A percentile compares a stretch with the other conserved stretches of the same genome.
phyloP scores from a whole-genome alignment of 768 basidiomycete species.

The Mrakia blollopis region DNA sequence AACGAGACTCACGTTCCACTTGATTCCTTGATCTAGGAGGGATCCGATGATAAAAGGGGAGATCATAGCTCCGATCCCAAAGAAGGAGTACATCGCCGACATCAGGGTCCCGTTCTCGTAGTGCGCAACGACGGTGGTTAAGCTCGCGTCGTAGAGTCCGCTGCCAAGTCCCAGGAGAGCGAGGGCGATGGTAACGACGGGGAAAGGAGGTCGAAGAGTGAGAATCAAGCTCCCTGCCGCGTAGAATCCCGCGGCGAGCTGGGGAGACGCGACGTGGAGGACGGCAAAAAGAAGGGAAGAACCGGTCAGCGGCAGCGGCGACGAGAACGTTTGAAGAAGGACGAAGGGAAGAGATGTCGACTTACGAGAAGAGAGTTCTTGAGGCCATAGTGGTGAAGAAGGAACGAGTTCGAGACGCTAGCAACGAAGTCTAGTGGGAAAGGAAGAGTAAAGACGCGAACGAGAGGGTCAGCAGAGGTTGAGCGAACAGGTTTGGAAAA shows the following conservation, averaged over 20 bases:
- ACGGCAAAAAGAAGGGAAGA: too few species aligned
- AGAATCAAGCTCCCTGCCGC: slow-evolving; percentile 21
- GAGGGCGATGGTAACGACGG: slow-evolving; percentile 30
- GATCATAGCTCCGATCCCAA: slow-evolving; percentile 33
- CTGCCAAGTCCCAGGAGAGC: slow-evolving; percentile 33
- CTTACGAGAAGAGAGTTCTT: slow-evolving; percentile 25
- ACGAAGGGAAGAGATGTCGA: too few species aligned
- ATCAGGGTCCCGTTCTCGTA: slow-evolving; percentile 33
- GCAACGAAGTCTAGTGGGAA: slow-evolving; percentile 18
- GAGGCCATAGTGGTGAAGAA: slow-evolving; percentile 36
- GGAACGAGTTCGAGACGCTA: slow-evolving; percentile 28
- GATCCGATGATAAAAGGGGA: slow-evolving; percentile 35
- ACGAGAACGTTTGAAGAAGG: too few species aligned
- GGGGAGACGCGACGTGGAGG: not conserved
- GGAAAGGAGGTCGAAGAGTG: slow-evolving; percentile 32
- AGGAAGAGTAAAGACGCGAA: not conserved
- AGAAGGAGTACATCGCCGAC: slow-evolving; percentile 26
- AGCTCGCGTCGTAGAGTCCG: slow-evolving; percentile 33
- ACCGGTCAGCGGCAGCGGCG: too few species aligned
- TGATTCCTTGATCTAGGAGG: slow-evolving; percentile 28
- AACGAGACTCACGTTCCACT: slow-evolving; percentile 27
- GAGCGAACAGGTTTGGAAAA: not conserved
- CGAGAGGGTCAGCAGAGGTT: not conserved
- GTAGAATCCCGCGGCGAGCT: slow-evolving; percentile 20
- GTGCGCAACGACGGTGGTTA: slow-evolving; percentile 34